phyloP scores from a whole-genome alignment of 495 filamentous ascomycete species.

The Penicillium egyptiacum region DNA sequence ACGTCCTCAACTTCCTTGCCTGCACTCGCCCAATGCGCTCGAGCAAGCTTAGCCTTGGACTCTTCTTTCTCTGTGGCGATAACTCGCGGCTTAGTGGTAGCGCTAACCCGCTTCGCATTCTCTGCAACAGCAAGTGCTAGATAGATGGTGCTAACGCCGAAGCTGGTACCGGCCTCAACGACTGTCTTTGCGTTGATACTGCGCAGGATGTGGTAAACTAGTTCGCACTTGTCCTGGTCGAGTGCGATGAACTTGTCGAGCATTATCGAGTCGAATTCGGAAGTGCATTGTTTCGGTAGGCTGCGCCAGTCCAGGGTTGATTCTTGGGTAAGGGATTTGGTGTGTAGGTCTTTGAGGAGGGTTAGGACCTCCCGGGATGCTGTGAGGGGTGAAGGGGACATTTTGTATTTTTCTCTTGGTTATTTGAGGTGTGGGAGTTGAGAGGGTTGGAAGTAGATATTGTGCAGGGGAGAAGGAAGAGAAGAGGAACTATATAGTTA shows the following conservation, averaged over 20 bases:
- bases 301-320: constrained; percentile 20
- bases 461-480: not conserved
- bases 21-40: constrained; percentile 48
- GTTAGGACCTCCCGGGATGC: constrained; percentile 21
- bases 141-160: constrained; percentile 61
- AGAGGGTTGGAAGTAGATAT: not conserved
- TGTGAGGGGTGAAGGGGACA: constrained; percentile 21
- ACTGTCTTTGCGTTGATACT: constrained; percentile 48
- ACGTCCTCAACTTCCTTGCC: constrained; percentile 41
- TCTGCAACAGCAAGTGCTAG: constrained; percentile 53
- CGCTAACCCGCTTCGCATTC: constrained; percentile 26
- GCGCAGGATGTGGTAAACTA: constrained; percentile 51
- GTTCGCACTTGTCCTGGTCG: constrained; percentile 54
- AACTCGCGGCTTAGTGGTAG: constrained; percentile 37
- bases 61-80: constrained; percentile 60
- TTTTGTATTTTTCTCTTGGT: not conserved
- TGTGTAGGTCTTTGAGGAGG: constrained; percentile 30
- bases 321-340: constrained; percentile 34
- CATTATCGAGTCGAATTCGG: constrained; percentile 40
- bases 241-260: constrained; percentile 56
- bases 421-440: not conserved
- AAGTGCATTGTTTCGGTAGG: constrained; percentile 16
- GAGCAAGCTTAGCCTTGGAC: constrained; percentile 46
- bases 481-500: not conserved
- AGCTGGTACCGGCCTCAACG: constrained; percentile 59